Percentiles rank a stretch among this genome's conserved stretches.
These are phyloP conservation scores for Populus hybrid DNA, from an alignment of 441 rosid genomes.

Conservation along the genomic window DNA sequence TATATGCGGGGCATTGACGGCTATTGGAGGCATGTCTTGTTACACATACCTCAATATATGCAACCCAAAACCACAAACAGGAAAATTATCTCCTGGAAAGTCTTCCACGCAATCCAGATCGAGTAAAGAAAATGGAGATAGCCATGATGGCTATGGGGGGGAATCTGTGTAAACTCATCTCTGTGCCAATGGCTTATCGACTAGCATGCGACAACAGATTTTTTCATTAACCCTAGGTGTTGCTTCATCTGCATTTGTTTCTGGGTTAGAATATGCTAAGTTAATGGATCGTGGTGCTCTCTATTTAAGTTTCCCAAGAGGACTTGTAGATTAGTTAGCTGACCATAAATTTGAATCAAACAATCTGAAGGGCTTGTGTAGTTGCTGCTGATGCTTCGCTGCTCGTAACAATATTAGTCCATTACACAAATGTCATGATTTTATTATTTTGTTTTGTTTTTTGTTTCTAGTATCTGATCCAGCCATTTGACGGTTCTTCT, in stretches of 20 bases:
- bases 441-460: not conserved
- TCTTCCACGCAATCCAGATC: slow-evolving; percentile 45
- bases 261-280: not conserved
- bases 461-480: not conserved
- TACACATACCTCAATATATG: slow-evolving; percentile 52
- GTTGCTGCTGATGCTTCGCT: not conserved
- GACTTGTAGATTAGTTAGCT: not conserved
- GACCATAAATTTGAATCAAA: not conserved
- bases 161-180: slow-evolving; percentile 29
- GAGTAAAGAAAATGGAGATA: slow-evolving; percentile 38
- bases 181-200: not conserved
- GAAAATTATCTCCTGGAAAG: slow-evolving; percentile 30
- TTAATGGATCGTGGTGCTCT: not conserved
- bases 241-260: not conserved
- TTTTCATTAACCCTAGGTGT: not conserved
- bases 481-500: not conserved
- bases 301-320: not conserved
- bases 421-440: not conserved
- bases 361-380: not conserved
- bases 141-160: slow-evolving; percentile 35
- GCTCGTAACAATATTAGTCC: not conserved
- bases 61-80: slow-evolving; percentile 32
- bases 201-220: not conserved
- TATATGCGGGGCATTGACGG: slow-evolving; percentile 52
- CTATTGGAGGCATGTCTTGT: slow-evolving; percentile 57